Base-by-base conservation (phyloP, 73 alveolate genomes). In the Blepharisma stoltei region DNA sequence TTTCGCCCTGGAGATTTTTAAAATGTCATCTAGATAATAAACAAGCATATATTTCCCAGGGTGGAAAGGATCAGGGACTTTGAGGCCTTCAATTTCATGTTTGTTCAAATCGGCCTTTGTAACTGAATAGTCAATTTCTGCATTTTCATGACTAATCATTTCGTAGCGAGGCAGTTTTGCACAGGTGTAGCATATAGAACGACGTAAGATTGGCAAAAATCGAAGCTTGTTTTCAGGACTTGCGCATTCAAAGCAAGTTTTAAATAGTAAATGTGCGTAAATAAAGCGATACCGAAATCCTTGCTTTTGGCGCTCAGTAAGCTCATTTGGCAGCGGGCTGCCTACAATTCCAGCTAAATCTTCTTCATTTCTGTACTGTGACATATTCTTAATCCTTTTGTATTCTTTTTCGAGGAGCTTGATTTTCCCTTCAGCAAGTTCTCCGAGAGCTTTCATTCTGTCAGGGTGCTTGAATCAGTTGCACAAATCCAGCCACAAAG, bases 31-130 rank as follows among this genome's bases (percentile, higher is more conserved):
- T 18, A 44, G 1, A 53, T 44, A 69, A 5, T 69, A 69, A 46
- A 69, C 79, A 69, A 69, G 27, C 60, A 69, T 69, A 37, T 69
- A 25, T 38, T 46, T 46, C 14, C 65, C 65, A 9, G 25, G 1
- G 20, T 38, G 32, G 55, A 14, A 9, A 14, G 65, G 55, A 80
- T 69, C 65, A n/a, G 79, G 79, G n/a, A 69, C 60, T 69, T 43
- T 23, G 20, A 69, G 65, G n/a, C 79, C 79, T 69, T 69, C 79
- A 7, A 69, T 69, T 44, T 46, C 54, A 44, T n/a, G 21, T 4
- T 44, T 53, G 4, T 69, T 46, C 27, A 69, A 18, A n/a, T 69
- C 54, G 1, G 14, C n/a, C 14, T 21, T 14, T 69, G 79, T 37
- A 1, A 69, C n/a, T 9, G 14, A 9, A 69, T 69, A 43, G 2